Evolutionary conservation across 1,139 yeast genomes (phyloP).

Genomic region (Debaryomyces udenii): DNA sequence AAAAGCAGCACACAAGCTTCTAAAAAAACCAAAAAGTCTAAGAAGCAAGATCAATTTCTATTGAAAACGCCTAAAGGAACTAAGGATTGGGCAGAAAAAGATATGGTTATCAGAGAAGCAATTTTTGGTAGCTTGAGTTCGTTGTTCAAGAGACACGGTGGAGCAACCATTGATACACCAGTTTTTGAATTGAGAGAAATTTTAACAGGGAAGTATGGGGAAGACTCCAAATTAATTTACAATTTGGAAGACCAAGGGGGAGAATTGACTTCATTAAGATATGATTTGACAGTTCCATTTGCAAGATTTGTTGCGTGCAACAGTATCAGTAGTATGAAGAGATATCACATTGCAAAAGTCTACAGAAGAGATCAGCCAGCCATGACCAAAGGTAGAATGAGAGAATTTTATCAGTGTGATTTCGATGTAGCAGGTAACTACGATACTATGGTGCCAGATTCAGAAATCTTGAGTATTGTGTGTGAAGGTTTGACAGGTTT

Average conservation of each 20-base stretch:
- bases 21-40: slow-evolving; percentile 30
- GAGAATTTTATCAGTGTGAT: slow-evolving; percentile 98
- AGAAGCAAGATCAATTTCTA: slow-evolving; percentile 53
- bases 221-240: slow-evolving; percentile 93
- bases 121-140: slow-evolving; percentile 71
- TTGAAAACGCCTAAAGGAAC: slow-evolving; percentile 97
- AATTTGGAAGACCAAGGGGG: slow-evolving; percentile 98
- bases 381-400: slow-evolving; percentile 99
- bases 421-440: slow-evolving; percentile 92
- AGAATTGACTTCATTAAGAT: slow-evolving; percentile 90
- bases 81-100: slow-evolving; percentile 97
- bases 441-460: slow-evolving; percentile 94
- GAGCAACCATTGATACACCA: slow-evolving; percentile 96
- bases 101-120: slow-evolving; percentile 91
- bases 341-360: slow-evolving; percentile 96
- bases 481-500: slow-evolving; percentile 83
- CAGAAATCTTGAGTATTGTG: slow-evolving; percentile 78
- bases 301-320: slow-evolving; percentile 97
- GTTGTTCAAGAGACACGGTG: slow-evolving; percentile 93
- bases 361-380: slow-evolving; percentile 99
- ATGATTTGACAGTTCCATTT: slow-evolving; percentile 96
- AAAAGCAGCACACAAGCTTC: slow-evolving; percentile 16
- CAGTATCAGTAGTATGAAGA: slow-evolving; percentile 82
- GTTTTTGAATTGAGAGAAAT: slow-evolving; percentile 95
- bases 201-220: slow-evolving; percentile 96